Evolutionary conservation across 2,329 filamentous ascomycete genomes (phyloP).

Genomic region (Talaromyces sp.): DNA sequence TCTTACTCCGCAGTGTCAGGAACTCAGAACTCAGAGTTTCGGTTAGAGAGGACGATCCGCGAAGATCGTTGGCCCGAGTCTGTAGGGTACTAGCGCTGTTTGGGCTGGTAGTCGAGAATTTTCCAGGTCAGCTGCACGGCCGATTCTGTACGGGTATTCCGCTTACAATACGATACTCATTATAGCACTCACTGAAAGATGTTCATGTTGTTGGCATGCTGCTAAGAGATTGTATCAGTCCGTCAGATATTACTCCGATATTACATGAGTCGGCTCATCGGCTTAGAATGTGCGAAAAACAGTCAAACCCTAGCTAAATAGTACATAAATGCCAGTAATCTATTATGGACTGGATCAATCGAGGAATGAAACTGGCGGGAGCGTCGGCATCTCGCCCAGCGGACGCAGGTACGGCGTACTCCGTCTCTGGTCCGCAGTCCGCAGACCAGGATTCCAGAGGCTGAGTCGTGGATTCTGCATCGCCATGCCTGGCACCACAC

Average conservation of each 20-base stretch:
- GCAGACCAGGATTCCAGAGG: conserved; percentile 9
- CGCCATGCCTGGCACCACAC: not conserved
- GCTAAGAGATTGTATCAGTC: not conserved
- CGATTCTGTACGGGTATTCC: not conserved
- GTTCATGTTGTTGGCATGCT: not conserved
- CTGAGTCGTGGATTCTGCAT: conserved; percentile 2
- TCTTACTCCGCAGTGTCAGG: not conserved
- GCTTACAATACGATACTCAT: not conserved
- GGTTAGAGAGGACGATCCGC: not conserved
- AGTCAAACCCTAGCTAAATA: no score
- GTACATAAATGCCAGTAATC: not conserved
- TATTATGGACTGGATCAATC: not conserved
- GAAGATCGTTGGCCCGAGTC: conserved; percentile 3
- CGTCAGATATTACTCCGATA: not conserved
- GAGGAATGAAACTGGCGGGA: not conserved
- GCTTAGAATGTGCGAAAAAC: no score
- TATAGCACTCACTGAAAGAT: not conserved
- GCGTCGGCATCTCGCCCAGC: conserved; percentile 2
- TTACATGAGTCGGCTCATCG: not conserved
- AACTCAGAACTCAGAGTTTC: not conserved
- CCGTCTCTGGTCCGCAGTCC: not conserved
- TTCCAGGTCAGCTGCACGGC: conserved; percentile 14
- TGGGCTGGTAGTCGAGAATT: conserved; percentile 1
- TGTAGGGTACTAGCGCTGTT: not conserved
- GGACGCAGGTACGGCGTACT: conserved; percentile 12